These are phyloP conservation scores for Jasminum sambac DNA, from an alignment of 257 asterid species.

Conservation along the genomic window DNA sequence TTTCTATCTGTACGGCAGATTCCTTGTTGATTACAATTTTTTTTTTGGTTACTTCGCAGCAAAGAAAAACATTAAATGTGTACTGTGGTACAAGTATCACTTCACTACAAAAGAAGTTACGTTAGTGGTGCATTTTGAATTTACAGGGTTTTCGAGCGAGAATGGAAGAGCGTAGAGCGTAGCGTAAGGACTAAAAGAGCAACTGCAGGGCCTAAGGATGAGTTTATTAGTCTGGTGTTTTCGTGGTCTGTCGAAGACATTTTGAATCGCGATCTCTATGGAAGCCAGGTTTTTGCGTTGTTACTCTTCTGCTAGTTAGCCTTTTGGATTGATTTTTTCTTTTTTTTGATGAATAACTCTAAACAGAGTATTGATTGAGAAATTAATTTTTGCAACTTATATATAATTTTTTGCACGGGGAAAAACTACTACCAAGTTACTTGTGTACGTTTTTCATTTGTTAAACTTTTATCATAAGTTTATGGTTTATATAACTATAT, in stretches of 20 bases:
- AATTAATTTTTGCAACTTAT: background rate
- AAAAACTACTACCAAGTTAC: background rate
- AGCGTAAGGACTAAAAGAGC: slow-evolving; percentile 2
- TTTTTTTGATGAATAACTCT: background rate
- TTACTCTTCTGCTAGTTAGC: background rate
- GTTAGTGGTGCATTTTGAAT: slow-evolving; percentile 22
- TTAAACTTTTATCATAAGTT: background rate
- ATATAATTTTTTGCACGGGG: too few species aligned
- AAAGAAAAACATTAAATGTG: background rate
- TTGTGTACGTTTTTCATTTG: background rate
- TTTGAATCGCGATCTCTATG: slow-evolving; percentile 38
- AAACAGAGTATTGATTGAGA: background rate
- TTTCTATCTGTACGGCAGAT: background rate
- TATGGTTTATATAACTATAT: background rate
- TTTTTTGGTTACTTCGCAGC: background rate
- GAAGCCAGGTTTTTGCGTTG: slow-evolving; percentile 38
- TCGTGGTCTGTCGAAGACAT: slow-evolving; percentile 53
- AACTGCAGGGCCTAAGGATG: slow-evolving; percentile 25
- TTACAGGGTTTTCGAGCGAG: background rate
- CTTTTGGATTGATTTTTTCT: background rate
- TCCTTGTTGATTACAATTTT: background rate
- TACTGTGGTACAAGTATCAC: background rate
- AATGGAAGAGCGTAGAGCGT: slow-evolving; percentile 19
- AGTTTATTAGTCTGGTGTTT: slow-evolving; percentile 39
- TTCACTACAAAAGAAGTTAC: background rate